A percentile compares a stretch with the other conserved stretches of the same genome.
Evolutionary conservation across 805 yeast species (phyloP).

Genomic region (Saccharomycopsis sp.): DNA sequence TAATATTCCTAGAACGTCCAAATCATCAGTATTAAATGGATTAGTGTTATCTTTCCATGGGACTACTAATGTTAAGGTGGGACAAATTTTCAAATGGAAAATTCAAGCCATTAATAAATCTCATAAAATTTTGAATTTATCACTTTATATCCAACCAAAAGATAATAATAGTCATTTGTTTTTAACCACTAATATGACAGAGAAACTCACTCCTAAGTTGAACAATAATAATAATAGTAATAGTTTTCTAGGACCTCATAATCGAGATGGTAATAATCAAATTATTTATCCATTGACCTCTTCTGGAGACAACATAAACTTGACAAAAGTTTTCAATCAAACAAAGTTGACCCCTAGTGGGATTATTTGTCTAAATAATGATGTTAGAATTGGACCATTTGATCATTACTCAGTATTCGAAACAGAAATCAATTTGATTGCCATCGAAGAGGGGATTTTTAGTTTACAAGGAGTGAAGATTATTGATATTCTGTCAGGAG

Average conservation of each 20-base stretch:
- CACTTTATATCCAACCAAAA: conserved; percentile 34
- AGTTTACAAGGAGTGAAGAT: conserved; percentile 56
- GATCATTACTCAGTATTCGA: conserved; percentile 57
- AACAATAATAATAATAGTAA: neutral
- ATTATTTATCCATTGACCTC: conserved; percentile 15
- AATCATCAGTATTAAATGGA: conserved; percentile 22
- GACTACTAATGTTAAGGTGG: conserved; percentile 46
- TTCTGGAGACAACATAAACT: conserved; percentile 14
- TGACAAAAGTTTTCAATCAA: conserved; percentile 28
- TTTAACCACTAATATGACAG: conserved; percentile 16
- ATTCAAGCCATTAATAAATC: conserved; percentile 58
- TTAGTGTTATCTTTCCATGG: conserved; percentile 51
- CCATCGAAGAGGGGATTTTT: conserved; percentile 54
- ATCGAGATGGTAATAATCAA: conserved; percentile 11
- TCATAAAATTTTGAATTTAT: conserved; percentile 36
- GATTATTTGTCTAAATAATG: conserved; percentile 52
- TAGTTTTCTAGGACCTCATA: conserved; percentile 8
- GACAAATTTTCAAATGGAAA: conserved; percentile 51
- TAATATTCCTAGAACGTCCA: conserved; percentile 18
- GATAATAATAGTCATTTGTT: conserved; percentile 19
- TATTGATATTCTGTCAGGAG: conserved; percentile 54
- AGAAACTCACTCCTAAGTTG: conserved; percentile 20
- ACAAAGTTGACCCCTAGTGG: conserved; percentile 40
- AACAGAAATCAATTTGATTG: conserved; percentile 48
- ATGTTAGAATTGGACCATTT: conserved; percentile 50